Evolutionary conservation across 2,329 filamentous ascomycete genomes (phyloP), one percentile per base, ranked within the genome.

Genomic region (Didymellaceae sp.): DNA sequence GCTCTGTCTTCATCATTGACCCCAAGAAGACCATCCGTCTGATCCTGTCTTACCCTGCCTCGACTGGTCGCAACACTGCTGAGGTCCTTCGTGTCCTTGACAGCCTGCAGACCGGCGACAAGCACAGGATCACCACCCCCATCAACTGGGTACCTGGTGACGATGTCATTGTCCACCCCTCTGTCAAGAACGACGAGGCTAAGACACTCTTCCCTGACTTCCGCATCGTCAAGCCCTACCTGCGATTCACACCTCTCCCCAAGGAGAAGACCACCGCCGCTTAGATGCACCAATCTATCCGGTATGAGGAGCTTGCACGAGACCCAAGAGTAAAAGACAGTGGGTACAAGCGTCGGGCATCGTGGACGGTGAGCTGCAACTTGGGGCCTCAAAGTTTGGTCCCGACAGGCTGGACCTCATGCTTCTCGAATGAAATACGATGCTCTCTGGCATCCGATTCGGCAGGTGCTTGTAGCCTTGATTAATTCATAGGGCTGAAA

Each of bases 1-100:
- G 83, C 69, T 83, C 80, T 46, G 83, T 86, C 67, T 86, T 86
- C 75, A 75, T 85, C 72, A 84, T 86, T 71, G 83, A 86, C 75
- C 83, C 83, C 49, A 82, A 81, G 75, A 85, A 85, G 79, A 84
- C 78, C 54, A 85, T 86, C 67, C 82, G 83, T 59, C 77, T 81
- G 47, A 86, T 85, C 65, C 75, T 86, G 53, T 80, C 80, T 55
- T 86, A 86, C 77, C 83, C 83, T 20, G 83, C 83, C 40, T 83
- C 80, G 45, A 85, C 82, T 30, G 83, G 83, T 52, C 77, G 78
- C 63, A 81, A 81, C 75, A 78, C 77, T 30, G 77, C 78, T 37
- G 78, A 81, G 69, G 78, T 81, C 10, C 74, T 81, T 20, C 77
- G 78, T 54, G 76, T 80, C 26, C 73, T 81, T 53, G 78, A 80